Evolutionary conservation across 2,329 filamentous ascomycete genomes (phyloP), one percentile per base, ranked within the genome.

Genomic region (Fusarium drepaniforme): DNA sequence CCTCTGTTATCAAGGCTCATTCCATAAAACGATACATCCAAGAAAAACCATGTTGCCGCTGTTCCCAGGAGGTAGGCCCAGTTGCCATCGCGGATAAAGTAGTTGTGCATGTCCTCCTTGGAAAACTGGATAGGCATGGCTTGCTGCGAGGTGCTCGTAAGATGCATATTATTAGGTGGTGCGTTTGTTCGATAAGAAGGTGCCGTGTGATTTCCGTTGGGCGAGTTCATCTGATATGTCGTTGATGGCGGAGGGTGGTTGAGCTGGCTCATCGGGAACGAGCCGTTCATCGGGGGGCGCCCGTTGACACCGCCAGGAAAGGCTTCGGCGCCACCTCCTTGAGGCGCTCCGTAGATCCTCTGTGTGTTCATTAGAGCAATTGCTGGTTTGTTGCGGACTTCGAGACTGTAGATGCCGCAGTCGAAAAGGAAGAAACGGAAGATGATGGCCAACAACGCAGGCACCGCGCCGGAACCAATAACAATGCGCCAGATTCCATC

Each of bases 381-480:
- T 8, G 86, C 86, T 0, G 90, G 88, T 75, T 92, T 90, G 77
- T 89, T 88, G 73, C 90, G 90, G 72, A 93, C 90, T 75, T 93
- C 91, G 33, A 92, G 86, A 12, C 89, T 88, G 81, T 91, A 93
- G 37, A 92, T 85, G 6, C 91, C 91, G 66, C 89, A 91, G 79
- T 93, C 91, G 42, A 90, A 91, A 49, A 93, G 88, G 72, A 91
- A 90, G 79, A 93, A 91, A 21, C 91, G 89, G 76, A 93, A 93
- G 44, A 91, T 85, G 69, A 92, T 90, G 74, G 91, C 91, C 11
- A 93, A 83, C 15, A 91, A 83, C 5, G 90, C 91, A 0, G 91
- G 91, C 0, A 92, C 85, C 11, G 90, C 90, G 8, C 91, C 91
- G 0, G 91, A 89, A 3, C 90, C 91, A 72, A 93, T 89, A 35